Evolutionary conservation across 1,139 yeast species (phyloP).

Genomic region (Saccharomyces pastorianus): DNA sequence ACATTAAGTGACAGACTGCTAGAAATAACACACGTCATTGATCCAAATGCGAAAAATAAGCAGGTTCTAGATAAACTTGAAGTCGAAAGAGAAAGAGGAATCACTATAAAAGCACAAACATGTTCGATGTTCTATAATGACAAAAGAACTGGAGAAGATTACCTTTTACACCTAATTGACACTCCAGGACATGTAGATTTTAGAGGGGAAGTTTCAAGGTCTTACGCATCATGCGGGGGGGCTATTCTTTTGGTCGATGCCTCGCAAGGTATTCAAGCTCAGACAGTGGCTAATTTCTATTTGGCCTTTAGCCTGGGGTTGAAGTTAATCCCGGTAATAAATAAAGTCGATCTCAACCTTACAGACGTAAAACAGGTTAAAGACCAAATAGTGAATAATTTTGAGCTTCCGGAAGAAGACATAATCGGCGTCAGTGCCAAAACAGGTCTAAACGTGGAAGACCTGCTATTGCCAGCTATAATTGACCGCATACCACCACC

Average conservation of each 20-base stretch:
- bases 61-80: conserved; percentile 90
- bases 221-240: conserved; percentile 95
- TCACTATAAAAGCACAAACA: conserved; percentile 94
- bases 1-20: conserved; percentile 80
- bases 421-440: conserved; percentile 88
- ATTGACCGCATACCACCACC: conserved; percentile 74
- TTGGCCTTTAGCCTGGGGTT: conserved; percentile 82
- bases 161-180: conserved; percentile 81
- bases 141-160: conserved; percentile 52
- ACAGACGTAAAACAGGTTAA: conserved; percentile 78
- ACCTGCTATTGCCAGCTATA: conserved; percentile 68
- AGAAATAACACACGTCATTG: conserved; percentile 83
- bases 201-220: conserved; percentile 84
- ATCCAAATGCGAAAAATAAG: conserved; percentile 56
- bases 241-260: conserved; percentile 89
- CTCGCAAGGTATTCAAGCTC: conserved; percentile 94
- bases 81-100: conserved; percentile 92
- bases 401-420: conserved; percentile 70
- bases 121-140: conserved; percentile 84
- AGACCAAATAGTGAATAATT: conserved; percentile 75
- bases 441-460: conserved; percentile 69
- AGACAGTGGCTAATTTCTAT: conserved; percentile 91
- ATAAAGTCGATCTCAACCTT: conserved; percentile 76
- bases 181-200: conserved; percentile 98
- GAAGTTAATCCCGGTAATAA: conserved; percentile 78